Evolutionary conservation across 2,329 filamentous ascomycete species (phyloP), one percentile per base, ranked within the genome.

Genomic region (Meredithiella fracta): DNA sequence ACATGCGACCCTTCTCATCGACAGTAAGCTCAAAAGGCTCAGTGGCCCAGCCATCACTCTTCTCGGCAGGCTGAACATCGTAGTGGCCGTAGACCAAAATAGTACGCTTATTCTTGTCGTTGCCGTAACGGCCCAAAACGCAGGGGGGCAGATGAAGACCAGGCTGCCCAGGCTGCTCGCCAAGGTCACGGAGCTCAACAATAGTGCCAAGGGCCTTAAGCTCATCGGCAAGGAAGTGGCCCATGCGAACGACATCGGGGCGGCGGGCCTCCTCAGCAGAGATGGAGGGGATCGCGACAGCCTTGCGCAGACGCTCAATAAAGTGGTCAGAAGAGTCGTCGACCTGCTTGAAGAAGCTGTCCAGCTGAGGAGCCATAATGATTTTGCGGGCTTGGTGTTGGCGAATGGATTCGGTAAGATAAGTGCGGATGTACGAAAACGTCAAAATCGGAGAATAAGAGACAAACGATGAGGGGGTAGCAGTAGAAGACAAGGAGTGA

Each of bases 11-110:
- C 71, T 96, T 86, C 61, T 89, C 82, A 66, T 94, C 90, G 58
- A 97, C 78, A 26, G 79, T 85, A 61, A 98, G 77, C 60, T 86
- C 82, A 69, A 97, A 98, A 4, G 92, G 92, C 68, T 97, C 86
- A 2, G 91, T 96, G 55, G 84, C 82, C 92, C 92, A 98, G 61
- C 92, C 92, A 64, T 98, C 92, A 62, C 85, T 86, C 74, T 86
- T 86, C 66, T 90, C 79, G 34, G 92, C 92, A 25, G 92, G 92
- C 72, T 98, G 92, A 37, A 98, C 92, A 68, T 98, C 92, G 73
- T 98, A 98, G 75, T 98, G 92, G 51, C 92, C 92, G 67, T 98
- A 98, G 50, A 98, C 88, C 60, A 98, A 77, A 62, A 98, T 92
- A 37, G 90, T 97, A 59, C 86, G 81, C 80, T 97, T 98, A 69